A percentile compares a stretch with the other conserved stretches of the same genome.
Conservation (phyloP, 2,329 filamentous ascomycete genomes). For the Alternaria triticimaculans region DNA sequence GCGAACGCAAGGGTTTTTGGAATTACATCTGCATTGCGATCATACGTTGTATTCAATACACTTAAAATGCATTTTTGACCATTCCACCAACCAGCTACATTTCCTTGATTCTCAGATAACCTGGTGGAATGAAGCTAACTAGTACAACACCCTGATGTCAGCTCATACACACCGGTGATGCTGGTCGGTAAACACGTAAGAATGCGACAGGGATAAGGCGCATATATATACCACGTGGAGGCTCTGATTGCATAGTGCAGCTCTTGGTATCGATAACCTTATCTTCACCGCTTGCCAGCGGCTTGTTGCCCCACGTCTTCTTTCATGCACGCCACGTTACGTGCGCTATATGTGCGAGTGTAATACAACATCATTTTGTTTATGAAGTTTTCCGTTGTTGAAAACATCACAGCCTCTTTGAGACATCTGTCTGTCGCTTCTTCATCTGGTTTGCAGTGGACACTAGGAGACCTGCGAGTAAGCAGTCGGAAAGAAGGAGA, state of each 20-base stretch:
- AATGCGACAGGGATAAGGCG: not conserved
- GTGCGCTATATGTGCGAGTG: not conserved
- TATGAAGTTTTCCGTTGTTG: not conserved
- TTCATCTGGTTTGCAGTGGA: not conserved
- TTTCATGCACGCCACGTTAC: not conserved
- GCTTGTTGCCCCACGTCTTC: not conserved
- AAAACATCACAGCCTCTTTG: not conserved
- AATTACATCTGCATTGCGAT: not conserved
- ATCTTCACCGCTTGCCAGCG: conserved; percentile 26
- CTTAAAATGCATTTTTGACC: not conserved
- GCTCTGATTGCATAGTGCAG: conserved; percentile 16
- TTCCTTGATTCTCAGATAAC: not conserved
- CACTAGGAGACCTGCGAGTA: not conserved
- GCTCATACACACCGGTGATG: not conserved
- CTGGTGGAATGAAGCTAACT: not conserved
- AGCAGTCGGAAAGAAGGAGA: not conserved
- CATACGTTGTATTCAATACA: not conserved
- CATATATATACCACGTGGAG: conserved; percentile 11
- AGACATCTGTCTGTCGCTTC: not conserved
- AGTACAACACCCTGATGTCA: not conserved
- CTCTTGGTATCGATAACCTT: conserved; percentile 28
- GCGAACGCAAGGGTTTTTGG: not conserved
- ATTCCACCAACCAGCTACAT: not conserved
- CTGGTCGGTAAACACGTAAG: not conserved
- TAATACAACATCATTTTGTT: not conserved